Conservation (phyloP, 352 stramenopile species). For the Phytophthora cactorum region DNA sequence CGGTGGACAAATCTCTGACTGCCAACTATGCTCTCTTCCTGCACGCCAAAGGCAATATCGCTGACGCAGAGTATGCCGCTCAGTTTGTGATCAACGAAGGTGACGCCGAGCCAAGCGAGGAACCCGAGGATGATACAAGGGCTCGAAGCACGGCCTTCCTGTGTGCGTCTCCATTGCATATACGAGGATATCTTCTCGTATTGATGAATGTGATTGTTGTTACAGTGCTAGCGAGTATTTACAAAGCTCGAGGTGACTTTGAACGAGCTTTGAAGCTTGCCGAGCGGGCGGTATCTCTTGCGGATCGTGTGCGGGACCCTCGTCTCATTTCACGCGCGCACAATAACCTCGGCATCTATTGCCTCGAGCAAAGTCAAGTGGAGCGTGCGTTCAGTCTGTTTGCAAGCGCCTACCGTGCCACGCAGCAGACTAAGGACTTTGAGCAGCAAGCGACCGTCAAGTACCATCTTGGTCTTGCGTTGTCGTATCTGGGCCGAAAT, state of each 20-base stretch:
- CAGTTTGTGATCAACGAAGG: conserved; percentile 31
- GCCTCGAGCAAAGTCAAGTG: conserved; percentile 37
- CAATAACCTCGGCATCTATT: conserved; percentile 50
- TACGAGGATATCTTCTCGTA: background rate
- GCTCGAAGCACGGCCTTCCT: conserved; percentile 36
- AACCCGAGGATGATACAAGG: conserved; percentile 25
- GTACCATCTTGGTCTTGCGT: conserved; percentile 51
- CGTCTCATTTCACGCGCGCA: conserved; percentile 39
- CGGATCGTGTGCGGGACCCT: conserved; percentile 25
- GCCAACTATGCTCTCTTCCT: conserved; percentile 60
- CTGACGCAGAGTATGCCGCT: conserved; percentile 42
- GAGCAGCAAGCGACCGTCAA: conserved; percentile 44
- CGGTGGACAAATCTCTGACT: conserved; percentile 37
- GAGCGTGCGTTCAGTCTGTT: conserved; percentile 42
- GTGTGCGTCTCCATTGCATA: conserved; percentile 16
- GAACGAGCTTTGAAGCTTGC: conserved; percentile 29
- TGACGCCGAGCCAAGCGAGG: conserved; percentile 5
- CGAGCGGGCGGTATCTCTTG: conserved; percentile 26
- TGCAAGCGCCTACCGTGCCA: conserved; percentile 40
- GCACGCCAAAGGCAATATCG: conserved; percentile 36
- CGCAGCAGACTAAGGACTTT: conserved; percentile 33
- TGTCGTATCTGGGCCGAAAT: conserved; percentile 37
- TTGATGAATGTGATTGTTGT: conserved; percentile 2
- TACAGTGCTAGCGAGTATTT: conserved; percentile 42
- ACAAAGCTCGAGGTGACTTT: conserved; percentile 25